Evolutionary conservation across 768 basidiomycete genomes (phyloP).

Genomic region (Macrolepiota albuminosa): DNA sequence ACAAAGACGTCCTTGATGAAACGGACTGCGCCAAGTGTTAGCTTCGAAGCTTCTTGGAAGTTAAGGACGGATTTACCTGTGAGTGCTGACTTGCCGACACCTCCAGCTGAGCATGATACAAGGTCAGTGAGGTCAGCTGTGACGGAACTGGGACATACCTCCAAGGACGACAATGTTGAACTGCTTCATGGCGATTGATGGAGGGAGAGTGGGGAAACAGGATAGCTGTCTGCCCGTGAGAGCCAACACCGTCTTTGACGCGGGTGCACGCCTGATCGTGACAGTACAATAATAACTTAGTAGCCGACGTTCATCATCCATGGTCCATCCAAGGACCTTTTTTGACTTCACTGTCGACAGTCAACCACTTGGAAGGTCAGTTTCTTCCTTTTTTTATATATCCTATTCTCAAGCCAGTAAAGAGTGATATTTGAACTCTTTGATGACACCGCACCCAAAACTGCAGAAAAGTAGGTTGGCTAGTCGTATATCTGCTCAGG

Average conservation of each 20-base stretch:
- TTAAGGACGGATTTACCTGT: constrained; percentile 36
- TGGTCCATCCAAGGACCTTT: constrained; percentile 60
- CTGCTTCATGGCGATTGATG: constrained; percentile 46
- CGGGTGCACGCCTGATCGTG: background rate
- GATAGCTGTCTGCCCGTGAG: constrained; percentile 15
- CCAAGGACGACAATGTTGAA: constrained; percentile 80
- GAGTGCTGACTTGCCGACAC: constrained; percentile 85
- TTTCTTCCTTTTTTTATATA: background rate
- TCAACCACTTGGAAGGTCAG: constrained; percentile 52
- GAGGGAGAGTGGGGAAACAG: constrained; percentile 5
- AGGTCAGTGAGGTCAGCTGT: constrained; percentile 1
- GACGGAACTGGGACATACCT: constrained; percentile 38
- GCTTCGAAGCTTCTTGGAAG: background rate
- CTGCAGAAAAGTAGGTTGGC: constrained; percentile 64
- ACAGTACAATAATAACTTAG: background rate
- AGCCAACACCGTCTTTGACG: constrained; percentile 7
- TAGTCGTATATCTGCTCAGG: background rate
- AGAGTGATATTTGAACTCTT: constrained; percentile 77
- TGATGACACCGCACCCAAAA: constrained; percentile 68
- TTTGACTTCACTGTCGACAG: constrained; percentile 57
- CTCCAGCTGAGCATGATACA: constrained; percentile 54
- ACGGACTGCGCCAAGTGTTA: constrained; percentile 38
- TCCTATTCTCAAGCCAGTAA: constrained; percentile 5
- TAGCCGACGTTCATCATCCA: constrained; percentile 20
- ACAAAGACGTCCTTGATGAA: constrained; percentile 71